Base-by-base conservation (phyloP, 2,329 filamentous ascomycete genomes). In the Microdochium trichocladiopsis region DNA sequence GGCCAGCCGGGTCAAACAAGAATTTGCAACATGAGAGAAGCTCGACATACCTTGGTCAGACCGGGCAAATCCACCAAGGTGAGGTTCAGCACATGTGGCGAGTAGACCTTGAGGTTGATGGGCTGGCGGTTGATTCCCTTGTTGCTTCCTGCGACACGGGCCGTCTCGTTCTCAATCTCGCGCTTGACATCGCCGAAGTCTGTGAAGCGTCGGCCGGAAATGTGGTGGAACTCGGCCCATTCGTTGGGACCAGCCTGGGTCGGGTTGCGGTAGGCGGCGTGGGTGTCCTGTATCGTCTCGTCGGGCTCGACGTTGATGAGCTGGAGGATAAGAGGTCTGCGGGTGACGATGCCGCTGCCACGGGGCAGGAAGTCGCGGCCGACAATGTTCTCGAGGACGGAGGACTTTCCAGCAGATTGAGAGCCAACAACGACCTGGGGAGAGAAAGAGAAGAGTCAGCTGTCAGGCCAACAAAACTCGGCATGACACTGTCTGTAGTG, bases 101-200 rank as follows among this genome's bases (percentile, higher is more conserved):
- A 97, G 75, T 96, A 99, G 57, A 99, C 94, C 69, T 97, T 97
- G 60, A 99, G 82, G 72, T 99, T 97, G 70, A 99, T 99, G 54
- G 94, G 91, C 67, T 95, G 90, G 57, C 94, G 81, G 70, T 96
- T 96, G 75, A 99, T 99, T 63, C 94, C 94, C 73, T 97, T 97
- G 76, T 99, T 99, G 74, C 83, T 95, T 63, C 94, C 94, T 54
- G 80, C 80, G 53, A 99, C 95, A 63, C 94, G 85, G 54, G 90
- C 84, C 21, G 95, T 99, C 75, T 99, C 94, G 57, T 90, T 92
- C 74, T 97, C 94, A 63, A 99, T 97, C 73, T 99, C 94, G 65
- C 89, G 84, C 72, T 95, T 94, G 61, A 99, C 93, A 67, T 95
- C 88, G 63, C 80, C 81, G 71, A 99, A 99, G 70, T 97, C 90